phyloP scores from a whole-genome alignment of 2,329 filamentous ascomycete genomes.

The Achaetomium macrosporum region DNA sequence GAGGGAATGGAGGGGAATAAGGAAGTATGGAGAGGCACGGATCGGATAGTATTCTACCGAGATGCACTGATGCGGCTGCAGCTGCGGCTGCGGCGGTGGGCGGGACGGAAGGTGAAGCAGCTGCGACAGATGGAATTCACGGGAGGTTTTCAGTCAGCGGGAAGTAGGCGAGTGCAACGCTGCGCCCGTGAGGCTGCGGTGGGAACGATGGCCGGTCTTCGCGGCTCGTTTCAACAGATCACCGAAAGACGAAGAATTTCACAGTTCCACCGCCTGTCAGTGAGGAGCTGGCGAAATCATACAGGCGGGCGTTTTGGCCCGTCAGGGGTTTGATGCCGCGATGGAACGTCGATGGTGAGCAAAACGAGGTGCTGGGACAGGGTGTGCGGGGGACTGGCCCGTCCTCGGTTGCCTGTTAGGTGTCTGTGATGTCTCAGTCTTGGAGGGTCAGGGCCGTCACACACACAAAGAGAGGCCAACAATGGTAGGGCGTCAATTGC shows the following conservation, averaged over 20 bases:
- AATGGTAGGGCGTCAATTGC: background rate
- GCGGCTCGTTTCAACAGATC: slow-evolving; percentile 13
- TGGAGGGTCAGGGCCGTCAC: background rate
- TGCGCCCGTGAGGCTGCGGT: slow-evolving; percentile 8
- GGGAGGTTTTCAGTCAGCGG: background rate
- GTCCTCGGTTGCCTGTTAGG: background rate
- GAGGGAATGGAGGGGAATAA: background rate
- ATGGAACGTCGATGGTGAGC: slow-evolving; percentile 14
- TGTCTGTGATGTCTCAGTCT: background rate
- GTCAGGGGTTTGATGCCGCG: slow-evolving; percentile 9
- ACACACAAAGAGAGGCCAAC: slow-evolving; percentile 1
- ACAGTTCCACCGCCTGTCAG: no score
- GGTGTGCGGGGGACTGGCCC: background rate
- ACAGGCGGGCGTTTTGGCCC: slow-evolving; percentile 5
- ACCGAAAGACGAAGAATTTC: background rate
- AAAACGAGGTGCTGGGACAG: slow-evolving; percentile 14
- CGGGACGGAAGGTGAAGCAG: background rate
- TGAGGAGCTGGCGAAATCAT: background rate
- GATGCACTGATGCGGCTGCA: background rate
- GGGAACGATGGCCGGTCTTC: slow-evolving; percentile 4
- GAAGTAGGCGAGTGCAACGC: background rate
- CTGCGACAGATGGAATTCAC: background rate
- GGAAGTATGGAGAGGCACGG: background rate
- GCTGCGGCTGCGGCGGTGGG: background rate
- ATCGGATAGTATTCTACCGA: background rate